Evolutionary conservation across 805 yeast genomes (phyloP).

Genomic region (Candida endomychidarum): DNA sequence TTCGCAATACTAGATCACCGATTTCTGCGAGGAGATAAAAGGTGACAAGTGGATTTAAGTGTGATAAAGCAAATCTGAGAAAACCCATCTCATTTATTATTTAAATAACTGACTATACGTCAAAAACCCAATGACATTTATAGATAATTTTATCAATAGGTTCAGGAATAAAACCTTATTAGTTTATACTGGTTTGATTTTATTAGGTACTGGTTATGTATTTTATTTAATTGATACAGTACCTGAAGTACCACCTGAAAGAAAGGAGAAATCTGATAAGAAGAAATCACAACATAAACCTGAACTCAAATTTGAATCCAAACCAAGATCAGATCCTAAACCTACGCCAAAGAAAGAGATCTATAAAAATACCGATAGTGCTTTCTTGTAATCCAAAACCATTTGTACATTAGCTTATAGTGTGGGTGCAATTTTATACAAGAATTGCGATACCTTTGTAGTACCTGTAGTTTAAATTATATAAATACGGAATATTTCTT

Average conservation of each 20-base stretch:
- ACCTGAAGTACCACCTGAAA: slow-evolving; percentile 16
- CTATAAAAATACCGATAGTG: slow-evolving; percentile 4
- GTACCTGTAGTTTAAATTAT: slow-evolving; percentile 1
- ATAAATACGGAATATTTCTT: not conserved
- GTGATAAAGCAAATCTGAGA: no score
- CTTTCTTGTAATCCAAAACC: not conserved
- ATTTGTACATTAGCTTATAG: not conserved
- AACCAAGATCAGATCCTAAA: not conserved
- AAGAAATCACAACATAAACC: not conserved
- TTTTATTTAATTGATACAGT: slow-evolving; percentile 22
- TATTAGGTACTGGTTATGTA: slow-evolving; percentile 29
- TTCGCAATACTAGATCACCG: slow-evolving; percentile 4
- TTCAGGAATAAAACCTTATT: slow-evolving; percentile 37
- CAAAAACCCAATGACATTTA: slow-evolving; percentile 20
- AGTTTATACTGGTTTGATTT: slow-evolving; percentile 31
- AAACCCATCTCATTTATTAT: no score
- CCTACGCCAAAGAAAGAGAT: not conserved
- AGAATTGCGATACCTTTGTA: slow-evolving; percentile 5
- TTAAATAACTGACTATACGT: no score
- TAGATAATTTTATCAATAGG: slow-evolving; percentile 30
- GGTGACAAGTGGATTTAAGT: slow-evolving; percentile 3
- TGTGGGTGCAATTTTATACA: no score
- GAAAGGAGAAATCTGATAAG: not conserved
- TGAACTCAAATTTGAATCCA: no score
- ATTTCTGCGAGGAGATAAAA: slow-evolving; percentile 2